Conservation (phyloP, 23 red algal species). For the Gracilaria gracilis region DNA sequence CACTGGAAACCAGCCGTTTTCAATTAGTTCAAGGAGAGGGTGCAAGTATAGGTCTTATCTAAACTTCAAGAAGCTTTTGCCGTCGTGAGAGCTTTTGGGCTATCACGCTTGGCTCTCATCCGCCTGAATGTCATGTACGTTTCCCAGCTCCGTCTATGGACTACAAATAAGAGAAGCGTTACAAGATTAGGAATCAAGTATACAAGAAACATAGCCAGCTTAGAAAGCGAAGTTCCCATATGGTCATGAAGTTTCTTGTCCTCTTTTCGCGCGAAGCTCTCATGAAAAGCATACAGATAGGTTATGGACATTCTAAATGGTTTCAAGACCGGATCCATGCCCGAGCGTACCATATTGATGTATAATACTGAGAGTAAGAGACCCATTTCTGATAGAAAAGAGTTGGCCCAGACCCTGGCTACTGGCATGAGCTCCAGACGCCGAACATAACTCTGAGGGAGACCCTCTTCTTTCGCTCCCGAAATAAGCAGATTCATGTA, state of each 20-base stretch:
- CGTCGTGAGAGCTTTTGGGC: not conserved
- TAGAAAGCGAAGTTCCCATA: not conserved
- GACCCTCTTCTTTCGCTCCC: constrained; percentile 14
- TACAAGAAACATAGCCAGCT: not conserved
- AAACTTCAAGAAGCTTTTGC: not conserved
- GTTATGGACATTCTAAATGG: not conserved
- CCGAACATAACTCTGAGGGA: not conserved
- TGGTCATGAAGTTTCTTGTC: not conserved
- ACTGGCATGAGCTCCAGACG: not conserved
- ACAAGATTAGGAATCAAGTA: not conserved
- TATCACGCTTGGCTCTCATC: not conserved
- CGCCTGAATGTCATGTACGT: not conserved
- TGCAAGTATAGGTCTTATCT: too few relatives aligned
- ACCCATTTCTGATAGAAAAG: not conserved
- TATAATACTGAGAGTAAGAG: not conserved
- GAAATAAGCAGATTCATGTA: constrained; percentile 3
- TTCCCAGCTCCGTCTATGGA: not conserved
- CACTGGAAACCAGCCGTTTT: too few relatives aligned
- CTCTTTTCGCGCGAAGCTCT: not conserved
- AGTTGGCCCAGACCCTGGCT: not conserved
- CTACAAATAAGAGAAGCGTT: not conserved
- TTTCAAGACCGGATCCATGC: not conserved
- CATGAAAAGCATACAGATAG: not conserved
- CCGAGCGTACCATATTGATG: not conserved
- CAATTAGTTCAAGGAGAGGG: too few relatives aligned